Evolutionary conservation across 306 rosid genomes (phyloP).

Genomic region (Fagus crenata): DNA sequence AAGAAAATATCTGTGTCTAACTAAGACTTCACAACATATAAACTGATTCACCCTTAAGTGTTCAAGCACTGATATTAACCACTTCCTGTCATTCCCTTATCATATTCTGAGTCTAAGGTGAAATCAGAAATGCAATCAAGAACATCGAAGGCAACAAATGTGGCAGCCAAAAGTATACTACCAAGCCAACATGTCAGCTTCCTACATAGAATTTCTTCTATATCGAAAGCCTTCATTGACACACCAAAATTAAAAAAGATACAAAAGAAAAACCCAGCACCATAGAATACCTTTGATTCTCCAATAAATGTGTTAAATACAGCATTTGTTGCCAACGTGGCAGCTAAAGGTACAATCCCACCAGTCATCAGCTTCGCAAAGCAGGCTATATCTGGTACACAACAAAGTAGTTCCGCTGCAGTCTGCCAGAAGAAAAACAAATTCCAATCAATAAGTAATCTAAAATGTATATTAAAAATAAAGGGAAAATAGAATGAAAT

Average conservation of each 20-base stretch:
- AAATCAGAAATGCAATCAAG: constrained; percentile 13
- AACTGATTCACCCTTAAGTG: constrained; percentile 1
- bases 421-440: constrained; percentile 58
- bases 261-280: neutral
- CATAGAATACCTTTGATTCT: constrained; percentile 75
- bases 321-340: constrained; percentile 72
- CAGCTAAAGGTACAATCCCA: constrained; percentile 81
- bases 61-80: neutral
- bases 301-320: constrained; percentile 87
- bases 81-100: neutral
- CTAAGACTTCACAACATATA: neutral
- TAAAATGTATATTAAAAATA: neutral
- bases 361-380: constrained; percentile 92
- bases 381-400: constrained; percentile 94
- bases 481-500: constrained; percentile 28
- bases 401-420: constrained; percentile 67
- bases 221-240: neutral
- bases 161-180: constrained; percentile 8
- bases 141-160: constrained; percentile 13
- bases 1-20: neutral
- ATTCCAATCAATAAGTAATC: constrained; percentile 27
- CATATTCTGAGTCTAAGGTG: constrained; percentile 13
- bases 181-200: constrained; percentile 10
- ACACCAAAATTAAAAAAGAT: neutral
- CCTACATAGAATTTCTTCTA: neutral